Base-by-base conservation (phyloP, 805 yeast species). In the Candida sphagnicola region DNA sequence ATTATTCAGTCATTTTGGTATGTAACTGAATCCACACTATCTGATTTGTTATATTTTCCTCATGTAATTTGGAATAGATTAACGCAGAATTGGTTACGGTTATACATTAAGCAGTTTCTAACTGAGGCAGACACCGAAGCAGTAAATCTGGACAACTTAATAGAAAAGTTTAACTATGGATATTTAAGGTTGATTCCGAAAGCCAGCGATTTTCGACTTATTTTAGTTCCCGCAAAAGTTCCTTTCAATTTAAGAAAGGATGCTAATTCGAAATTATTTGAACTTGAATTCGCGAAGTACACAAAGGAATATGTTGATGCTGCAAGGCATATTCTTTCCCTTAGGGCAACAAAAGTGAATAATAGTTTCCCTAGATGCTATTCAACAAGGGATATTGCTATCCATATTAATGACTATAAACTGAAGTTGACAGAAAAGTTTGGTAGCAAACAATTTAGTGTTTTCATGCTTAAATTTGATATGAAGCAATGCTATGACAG, bases 401-500 rank as follows among this genome's bases (percentile, higher is more conserved):
- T 43, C 0, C 43, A 50, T 3, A 43, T 83, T 0, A 41, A 54
- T 5, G 26, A 47, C 0, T 85, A 67, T 48, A 74, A 68, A 38
- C 31, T 37, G 2, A 19, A 23, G 0, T 45, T 54, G 8, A n/a
- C 34, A 2, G 3, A 14, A 13, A 34, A 34, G 18, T 21, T 35
- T 19, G 17, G 43, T 13, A 50, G 53, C 0, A 29, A 15, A 2
- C 12, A 70, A 3, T 77, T 77, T 0, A 35, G 46, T 1, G 45
- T 80, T 0, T 74, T 65, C 50, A 74, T 74, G 12, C 64, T 84
- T 18, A 86, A 85, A 47, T 84, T 87, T 56, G 98, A 90, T 55
- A 78, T 85, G 45, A 72, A 70, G 39, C 72, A 80, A 3, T 88
- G 96, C 40, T 90, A 78, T 55, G 97, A 91, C 50, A 74, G 79